Percentiles rank a stretch among this genome's conserved stretches.
phyloP scores from a whole-genome alignment of 2,329 filamentous ascomycete species.

The Cladosporium sp. region DNA sequence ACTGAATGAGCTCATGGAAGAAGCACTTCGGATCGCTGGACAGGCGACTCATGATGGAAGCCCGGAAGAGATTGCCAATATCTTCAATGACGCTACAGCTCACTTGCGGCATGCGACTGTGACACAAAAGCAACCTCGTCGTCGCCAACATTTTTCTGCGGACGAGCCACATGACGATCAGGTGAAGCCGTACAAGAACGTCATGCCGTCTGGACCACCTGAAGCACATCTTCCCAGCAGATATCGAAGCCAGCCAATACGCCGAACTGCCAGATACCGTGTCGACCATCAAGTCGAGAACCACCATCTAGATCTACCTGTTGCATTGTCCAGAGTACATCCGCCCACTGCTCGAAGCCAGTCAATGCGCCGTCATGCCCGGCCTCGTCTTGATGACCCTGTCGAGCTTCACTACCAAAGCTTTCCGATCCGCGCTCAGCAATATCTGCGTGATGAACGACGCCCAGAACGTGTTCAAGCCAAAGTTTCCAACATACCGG shows the following conservation, averaged over 20 bases:
- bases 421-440: conserved; percentile 17
- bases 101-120: conserved; percentile 39
- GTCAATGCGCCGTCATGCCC: conserved; percentile 13
- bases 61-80: conserved; percentile 42
- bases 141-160: background rate
- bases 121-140: conserved; percentile 17
- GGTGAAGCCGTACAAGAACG: background rate
- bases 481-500: background rate
- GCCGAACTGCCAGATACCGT: background rate
- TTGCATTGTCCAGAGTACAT: background rate
- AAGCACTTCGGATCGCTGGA: conserved; percentile 43
- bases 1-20: conserved; percentile 47
- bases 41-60: conserved; percentile 37
- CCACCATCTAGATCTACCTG: background rate
- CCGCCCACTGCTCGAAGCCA: background rate
- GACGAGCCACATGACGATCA: background rate
- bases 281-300: background rate
- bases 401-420: conserved; percentile 19
- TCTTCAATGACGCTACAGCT: conserved; percentile 43
- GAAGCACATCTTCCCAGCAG: background rate
- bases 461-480: background rate
- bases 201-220: background rate
- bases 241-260: background rate
- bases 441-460: background rate
- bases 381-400: conserved; percentile 15